Evolutionary conservation across 148 eudicot species (phyloP), one percentile per base, ranked within the genome.

Genomic region (Pharnaceum exiguum): DNA sequence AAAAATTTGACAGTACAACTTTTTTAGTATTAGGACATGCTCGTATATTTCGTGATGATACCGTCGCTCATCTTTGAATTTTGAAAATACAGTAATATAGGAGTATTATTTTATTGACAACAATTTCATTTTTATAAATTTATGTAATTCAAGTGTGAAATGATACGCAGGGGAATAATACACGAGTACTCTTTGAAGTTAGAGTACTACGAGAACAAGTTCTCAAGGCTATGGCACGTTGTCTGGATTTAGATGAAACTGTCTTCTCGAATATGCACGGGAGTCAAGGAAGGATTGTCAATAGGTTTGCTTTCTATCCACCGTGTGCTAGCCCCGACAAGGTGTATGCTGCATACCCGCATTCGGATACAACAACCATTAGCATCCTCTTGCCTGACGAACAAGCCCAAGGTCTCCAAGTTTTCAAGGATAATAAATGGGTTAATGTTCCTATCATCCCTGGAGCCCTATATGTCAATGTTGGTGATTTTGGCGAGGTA

Each of bases 401-500:
- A 2, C 26, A 75, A 44, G 75, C 75, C 1, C 74, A 67, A 67
- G 87, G 75, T 22, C 83, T 78, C 49, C 81, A 82, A 58, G 23
- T 82, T 8, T 53, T 62, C 3, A 78, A 67, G 45, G 78, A 78
- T 57, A 66, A 66, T 31, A 28, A 28, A 2, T 81, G 86, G 86
- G 66, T 62, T 23, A 58, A 60, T 59, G 80, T 70, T 30, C 76
- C 83, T 1, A 52, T 63, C 5, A n/a, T 75, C n/a, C 76, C 74
- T 10, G 11, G 66, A 40, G 86, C 80, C 6, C 67, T 82, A 6
- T 48, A 72, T 31, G 60, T 82, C 17, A 72, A 72, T 23, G 67
- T 60, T 13, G 86, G 83, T 2, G 86, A 78, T 53, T n/a, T n/a
- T n/a, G n/a, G n/a, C n/a, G n/a, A n/a, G n/a, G n/a, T n/a, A n/a